Percentiles rank a stretch among this genome's conserved stretches.
These are phyloP conservation scores for Colletotrichum magnum DNA, from an alignment of 2,329 filamentous ascomycete species.

Conservation along the genomic window DNA sequence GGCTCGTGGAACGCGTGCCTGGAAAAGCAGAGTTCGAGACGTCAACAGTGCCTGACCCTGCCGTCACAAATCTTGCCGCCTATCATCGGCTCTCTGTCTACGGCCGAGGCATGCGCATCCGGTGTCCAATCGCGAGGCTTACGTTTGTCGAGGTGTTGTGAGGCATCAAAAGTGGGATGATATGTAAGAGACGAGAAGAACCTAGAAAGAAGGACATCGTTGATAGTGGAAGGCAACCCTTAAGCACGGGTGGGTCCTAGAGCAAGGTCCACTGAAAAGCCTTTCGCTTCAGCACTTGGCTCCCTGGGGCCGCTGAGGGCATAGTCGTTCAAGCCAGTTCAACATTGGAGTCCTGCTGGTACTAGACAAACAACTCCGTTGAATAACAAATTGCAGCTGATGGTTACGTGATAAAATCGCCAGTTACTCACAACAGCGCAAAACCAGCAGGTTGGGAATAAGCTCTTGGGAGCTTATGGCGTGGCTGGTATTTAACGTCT, in stretches of 20 bases:
- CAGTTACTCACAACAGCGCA: neutral
- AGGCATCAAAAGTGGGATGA: too few relatives aligned
- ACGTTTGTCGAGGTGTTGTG: too few relatives aligned
- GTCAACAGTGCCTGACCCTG: conserved; percentile 5
- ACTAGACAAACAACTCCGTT: too few relatives aligned
- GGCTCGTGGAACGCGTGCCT: conserved; percentile 4
- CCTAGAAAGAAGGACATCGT: too few relatives aligned
- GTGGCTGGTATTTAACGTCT: neutral
- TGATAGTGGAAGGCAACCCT: too few relatives aligned
- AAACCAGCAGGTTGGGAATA: neutral
- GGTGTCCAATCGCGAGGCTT: too few relatives aligned
- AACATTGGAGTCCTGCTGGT: too few relatives aligned
- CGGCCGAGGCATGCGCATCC: too few relatives aligned
- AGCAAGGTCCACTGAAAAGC: conserved; percentile 13
- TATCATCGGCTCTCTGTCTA: neutral
- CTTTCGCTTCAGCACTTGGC: conserved; percentile 5
- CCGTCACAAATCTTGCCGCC: neutral
- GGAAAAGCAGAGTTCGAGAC: neutral
- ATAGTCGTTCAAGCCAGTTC: neutral
- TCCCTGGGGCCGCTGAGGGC: neutral
- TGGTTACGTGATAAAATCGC: neutral
- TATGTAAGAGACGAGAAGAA: too few relatives aligned
- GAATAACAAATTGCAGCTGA: too few relatives aligned
- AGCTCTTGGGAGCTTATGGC: too few relatives aligned
- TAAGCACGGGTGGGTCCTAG: neutral